Conservation (phyloP, 768 basidiomycete species). For the Trametes sanguinea region DNA sequence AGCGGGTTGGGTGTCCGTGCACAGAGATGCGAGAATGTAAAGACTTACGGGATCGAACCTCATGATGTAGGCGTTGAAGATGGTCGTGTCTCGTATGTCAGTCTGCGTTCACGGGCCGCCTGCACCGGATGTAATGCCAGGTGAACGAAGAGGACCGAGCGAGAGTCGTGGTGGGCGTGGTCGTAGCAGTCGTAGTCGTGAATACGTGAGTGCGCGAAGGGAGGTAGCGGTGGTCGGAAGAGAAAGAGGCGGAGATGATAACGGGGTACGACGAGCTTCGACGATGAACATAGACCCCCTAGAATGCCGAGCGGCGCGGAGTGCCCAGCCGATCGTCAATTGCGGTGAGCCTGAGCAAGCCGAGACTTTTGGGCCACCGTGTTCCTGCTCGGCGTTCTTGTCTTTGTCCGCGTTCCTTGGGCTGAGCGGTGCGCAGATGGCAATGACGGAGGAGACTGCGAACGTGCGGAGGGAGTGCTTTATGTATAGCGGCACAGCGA, state of each 20-base stretch:
- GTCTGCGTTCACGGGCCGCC: slow-evolving; percentile 5
- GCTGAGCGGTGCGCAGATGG: neutral
- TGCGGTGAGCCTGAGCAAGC: neutral
- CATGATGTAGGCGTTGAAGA: slow-evolving; percentile 36
- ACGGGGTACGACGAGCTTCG: slow-evolving; percentile 21
- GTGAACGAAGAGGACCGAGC: slow-evolving; percentile 2
- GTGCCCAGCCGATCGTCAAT: slow-evolving; percentile 21
- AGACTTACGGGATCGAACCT: slow-evolving; percentile 50
- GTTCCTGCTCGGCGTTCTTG: slow-evolving; percentile 17
- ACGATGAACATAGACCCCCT: slow-evolving; percentile 12
- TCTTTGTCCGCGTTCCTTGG: neutral
- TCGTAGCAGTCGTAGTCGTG: slow-evolving; percentile 20
- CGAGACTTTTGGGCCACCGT: slow-evolving; percentile 2
- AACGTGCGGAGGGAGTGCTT: slow-evolving; percentile 1
- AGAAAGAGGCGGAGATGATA: slow-evolving; percentile 23
- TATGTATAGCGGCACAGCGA: neutral
- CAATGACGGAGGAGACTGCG: neutral
- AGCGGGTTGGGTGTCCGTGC: neutral
- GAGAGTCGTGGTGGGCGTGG: slow-evolving; percentile 1
- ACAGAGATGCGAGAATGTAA: neutral
- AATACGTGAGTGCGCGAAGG: neutral
- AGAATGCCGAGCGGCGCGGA: slow-evolving; percentile 25
- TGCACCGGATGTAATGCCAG: neutral
- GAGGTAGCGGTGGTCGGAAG: slow-evolving; percentile 4
- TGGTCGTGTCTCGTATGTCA: slow-evolving; percentile 4